A percentile compares a stretch with the other conserved stretches of the same genome.
Evolutionary conservation across 345 rosid species (phyloP).

Genomic region (Ceriops zippeliana): DNA sequence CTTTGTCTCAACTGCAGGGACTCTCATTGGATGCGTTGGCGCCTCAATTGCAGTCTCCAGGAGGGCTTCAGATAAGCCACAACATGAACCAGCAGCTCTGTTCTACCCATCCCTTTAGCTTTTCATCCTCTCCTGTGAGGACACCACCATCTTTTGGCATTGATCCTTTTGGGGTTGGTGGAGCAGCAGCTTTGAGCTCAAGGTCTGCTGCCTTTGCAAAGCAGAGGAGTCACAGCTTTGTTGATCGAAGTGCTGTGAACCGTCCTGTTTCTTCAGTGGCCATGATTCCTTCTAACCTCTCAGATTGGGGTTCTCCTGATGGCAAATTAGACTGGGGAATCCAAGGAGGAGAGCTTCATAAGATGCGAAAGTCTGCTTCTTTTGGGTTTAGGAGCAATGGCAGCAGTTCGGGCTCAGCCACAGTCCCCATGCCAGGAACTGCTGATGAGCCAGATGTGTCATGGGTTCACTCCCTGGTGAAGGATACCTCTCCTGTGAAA

Average conservation of each 20-base stretch:
- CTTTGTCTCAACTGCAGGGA: slow-evolving; percentile 43
- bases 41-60: slow-evolving; percentile 38
- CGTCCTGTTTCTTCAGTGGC: slow-evolving; percentile 36
- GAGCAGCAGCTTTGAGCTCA: slow-evolving; percentile 48
- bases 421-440: slow-evolving; percentile 22
- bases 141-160: slow-evolving; percentile 37
- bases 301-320: slow-evolving; percentile 75
- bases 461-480: slow-evolving; percentile 74
- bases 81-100: slow-evolving; percentile 51
- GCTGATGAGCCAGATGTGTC: slow-evolving; percentile 66
- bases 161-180: slow-evolving; percentile 37
- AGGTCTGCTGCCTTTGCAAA: slow-evolving; percentile 63
- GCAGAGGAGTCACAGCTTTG: slow-evolving; percentile 63
- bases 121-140: slow-evolving; percentile 54
- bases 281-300: slow-evolving; percentile 28
- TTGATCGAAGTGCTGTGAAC: slow-evolving; percentile 47
- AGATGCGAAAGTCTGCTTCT: slow-evolving; percentile 65
- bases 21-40: slow-evolving; percentile 33
- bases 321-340: slow-evolving; percentile 84
- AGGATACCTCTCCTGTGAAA: slow-evolving; percentile 39
- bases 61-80: slow-evolving; percentile 45
- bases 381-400: slow-evolving; percentile 50
- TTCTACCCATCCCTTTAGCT: slow-evolving; percentile 41
- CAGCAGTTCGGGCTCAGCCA: slow-evolving; percentile 17
- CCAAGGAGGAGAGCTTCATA: slow-evolving; percentile 68